Evolutionary conservation across 805 yeast genomes (phyloP), one percentile per base, ranked within the genome.

Genomic region (Barnettozyma californica): DNA sequence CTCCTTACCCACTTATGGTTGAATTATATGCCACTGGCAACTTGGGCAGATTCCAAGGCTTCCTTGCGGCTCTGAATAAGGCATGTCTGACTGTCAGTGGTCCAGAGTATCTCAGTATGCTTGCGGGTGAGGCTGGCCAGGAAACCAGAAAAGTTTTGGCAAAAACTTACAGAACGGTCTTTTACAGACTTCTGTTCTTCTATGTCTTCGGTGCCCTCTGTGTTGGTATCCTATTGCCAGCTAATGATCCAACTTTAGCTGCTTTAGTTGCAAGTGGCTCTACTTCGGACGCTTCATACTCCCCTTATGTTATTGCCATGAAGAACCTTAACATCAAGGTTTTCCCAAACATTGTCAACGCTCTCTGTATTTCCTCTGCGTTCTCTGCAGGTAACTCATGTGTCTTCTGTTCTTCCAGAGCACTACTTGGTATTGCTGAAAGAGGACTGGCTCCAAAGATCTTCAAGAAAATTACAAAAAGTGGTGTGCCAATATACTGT

Each of bases 11-110:
- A 77, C 80, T 7, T 78, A 84, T 57, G 81, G 80, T 25, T 72
- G 74, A 56, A 77, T 75, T 59, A 64, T 73, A 26, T 31, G 74
- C 75, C 14, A 65, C 73, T 13, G 89, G 90, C 2, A 89, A 62
- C 1, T 56, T 75, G 50, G 91, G 91, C 14, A 66, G 83, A 51
- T 81, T 83, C 53, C 77, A 81, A 53, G 95, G 94, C 1, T 84
- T 85, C 56, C 65, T 84, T 59, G 75, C 82, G 0, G 83, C 90
- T 52, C 66, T 86, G 44, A 73, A 77, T 50, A 80, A 80, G 54
- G 94, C 92, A 13, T 69, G 83, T 34, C 87, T 84, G 60, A 83
- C 91, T 9, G 78, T 84, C 55, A 84, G 84, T 9, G 95, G 94
- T 1, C 92, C 95, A 2, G 95, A 87, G 64, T 84, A 84, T 57